Evolutionary conservation across 257 asterid species (phyloP), one percentile per base, ranked within the genome.

Genomic region (Nicotiana tabacum): DNA sequence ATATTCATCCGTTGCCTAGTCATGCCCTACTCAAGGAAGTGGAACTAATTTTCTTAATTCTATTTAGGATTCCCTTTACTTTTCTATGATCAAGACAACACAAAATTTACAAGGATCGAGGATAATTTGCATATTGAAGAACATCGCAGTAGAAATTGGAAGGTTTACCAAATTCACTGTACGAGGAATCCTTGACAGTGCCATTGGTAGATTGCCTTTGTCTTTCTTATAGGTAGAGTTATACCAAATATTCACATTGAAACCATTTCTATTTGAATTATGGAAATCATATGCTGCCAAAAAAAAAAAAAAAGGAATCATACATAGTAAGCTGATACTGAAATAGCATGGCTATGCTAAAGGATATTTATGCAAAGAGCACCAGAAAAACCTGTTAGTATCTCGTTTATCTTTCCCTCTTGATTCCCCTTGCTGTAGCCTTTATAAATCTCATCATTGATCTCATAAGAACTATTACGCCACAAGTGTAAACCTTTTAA

Each of bases 111-210:
- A 48, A 27, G 1, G 79, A 39, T 9, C 62, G 29, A 74, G 43
- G 37, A 15, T n/a, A 74, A 24, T 2, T 66, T 48, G 64, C 65
- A 66, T 66, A 66, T 27, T 43, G 77, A 72, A 85, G 68, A 33
- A 72, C 84, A 57, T 32, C 16, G 78, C 72, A 85, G 66, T 58
- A 60, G 84, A 80, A 24, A 70, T 37, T 85, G 82, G 77, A 70
- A 83, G 64, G 64, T 48, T 74, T 92, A 96, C 99, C 98, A 96
- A 85, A 89, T 96, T 96, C 80, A 96, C 90, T 9, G 97, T 90
- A 53, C 98, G 98, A 87, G 98, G 97, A 86, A 96, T 97, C 85
- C 99, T 91, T n/a, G 90, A 87, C 87, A 92, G 87, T 61, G 89
- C 88, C 80, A 90, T 66, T 83, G 99, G 94, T 78, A 30, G 83